Percentiles rank a stretch among this genome's conserved stretches.
These are phyloP conservation scores for Suillus occidentalis DNA, from an alignment of 768 basidiomycete species.

Conservation along the genomic window DNA sequence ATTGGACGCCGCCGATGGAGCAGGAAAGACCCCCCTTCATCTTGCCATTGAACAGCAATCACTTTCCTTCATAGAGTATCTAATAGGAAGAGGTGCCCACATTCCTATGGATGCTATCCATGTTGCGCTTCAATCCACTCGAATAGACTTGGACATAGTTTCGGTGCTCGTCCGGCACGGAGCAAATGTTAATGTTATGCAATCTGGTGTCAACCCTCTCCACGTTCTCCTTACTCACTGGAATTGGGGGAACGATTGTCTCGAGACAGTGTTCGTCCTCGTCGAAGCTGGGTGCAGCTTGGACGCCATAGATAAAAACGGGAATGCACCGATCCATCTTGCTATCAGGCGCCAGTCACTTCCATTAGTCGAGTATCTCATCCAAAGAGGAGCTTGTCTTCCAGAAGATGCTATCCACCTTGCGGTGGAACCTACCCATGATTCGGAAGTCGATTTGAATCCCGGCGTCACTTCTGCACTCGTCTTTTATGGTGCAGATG, in stretches of 20 bases:
- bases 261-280: neutral
- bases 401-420: neutral
- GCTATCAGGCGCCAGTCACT: neutral
- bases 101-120: neutral
- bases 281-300: conserved; percentile 5
- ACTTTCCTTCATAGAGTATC: neutral
- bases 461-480: neutral
- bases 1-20: neutral
- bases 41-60: neutral
- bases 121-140: neutral
- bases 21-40: neutral
- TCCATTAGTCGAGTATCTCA: conserved; percentile 3
- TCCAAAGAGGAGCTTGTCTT: neutral
- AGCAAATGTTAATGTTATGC: neutral
- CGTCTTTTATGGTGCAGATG: neutral
- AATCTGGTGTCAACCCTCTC: neutral
- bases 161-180: neutral
- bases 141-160: neutral
- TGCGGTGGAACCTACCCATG: neutral
- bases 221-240: neutral
- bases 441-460: neutral
- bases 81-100: neutral
- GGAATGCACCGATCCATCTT: neutral
- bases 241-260: neutral
- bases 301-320: neutral